Conservation (phyloP, 495 filamentous ascomycete genomes). For the Clohesyomyces aquaticus region DNA sequence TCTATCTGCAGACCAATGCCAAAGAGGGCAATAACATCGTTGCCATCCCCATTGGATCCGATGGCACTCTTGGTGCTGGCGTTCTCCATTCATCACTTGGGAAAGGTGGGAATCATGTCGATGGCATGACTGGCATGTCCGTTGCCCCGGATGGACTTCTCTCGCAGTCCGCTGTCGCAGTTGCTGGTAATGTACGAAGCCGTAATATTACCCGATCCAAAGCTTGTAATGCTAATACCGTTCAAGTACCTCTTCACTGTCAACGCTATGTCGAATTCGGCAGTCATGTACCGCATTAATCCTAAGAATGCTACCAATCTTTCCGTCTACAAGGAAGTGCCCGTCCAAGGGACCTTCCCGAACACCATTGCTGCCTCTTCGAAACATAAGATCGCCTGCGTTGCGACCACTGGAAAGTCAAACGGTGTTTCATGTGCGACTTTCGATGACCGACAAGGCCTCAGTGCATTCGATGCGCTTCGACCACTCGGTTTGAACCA, state of each 20-base stretch:
- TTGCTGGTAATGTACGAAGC: constrained; percentile 18
- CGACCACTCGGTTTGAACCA: constrained; percentile 12
- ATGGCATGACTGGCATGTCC: background rate
- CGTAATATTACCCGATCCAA: too few relatives aligned
- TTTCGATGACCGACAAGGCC: background rate
- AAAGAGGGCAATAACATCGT: background rate
- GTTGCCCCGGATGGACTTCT: constrained; percentile 16
- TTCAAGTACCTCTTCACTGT: constrained; percentile 18
- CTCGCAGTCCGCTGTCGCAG: constrained; percentile 1
- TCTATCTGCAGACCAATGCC: background rate
- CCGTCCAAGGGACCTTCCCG: constrained; percentile 9
- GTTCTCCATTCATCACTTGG: background rate
- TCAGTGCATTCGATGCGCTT: constrained; percentile 4
- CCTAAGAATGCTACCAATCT: constrained; percentile 9
- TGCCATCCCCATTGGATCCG: background rate
- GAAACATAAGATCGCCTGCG: constrained; percentile 9
- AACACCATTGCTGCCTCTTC: constrained; percentile 5
- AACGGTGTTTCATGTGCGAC: constrained; percentile 11
- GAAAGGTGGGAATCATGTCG: constrained; percentile 1
- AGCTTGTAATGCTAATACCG: background rate
- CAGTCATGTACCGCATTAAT: constrained; percentile 6
- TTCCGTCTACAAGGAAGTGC: background rate
- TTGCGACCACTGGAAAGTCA: constrained; percentile 12
- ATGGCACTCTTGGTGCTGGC: background rate
- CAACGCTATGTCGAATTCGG: constrained; percentile 9